Conservation (phyloP, 257 asterid species). For the Cruciata laevipes region DNA sequence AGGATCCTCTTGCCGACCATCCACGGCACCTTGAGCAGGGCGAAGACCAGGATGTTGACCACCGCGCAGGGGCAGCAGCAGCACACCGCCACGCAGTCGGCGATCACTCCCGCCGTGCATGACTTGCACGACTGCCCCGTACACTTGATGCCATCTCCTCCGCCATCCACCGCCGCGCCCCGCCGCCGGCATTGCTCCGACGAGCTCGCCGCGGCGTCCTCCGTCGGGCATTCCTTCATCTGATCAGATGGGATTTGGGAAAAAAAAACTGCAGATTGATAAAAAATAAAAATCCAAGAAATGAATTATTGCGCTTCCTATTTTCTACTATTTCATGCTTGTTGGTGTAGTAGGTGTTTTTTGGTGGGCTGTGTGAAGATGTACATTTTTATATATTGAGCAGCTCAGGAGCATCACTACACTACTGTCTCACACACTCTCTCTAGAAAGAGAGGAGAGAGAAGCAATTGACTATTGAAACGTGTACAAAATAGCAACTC, state of each 20-base stretch:
- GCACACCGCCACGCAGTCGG: conserved; percentile 94
- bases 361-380: neutral
- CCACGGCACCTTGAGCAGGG: conserved; percentile 74
- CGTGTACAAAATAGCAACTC: neutral
- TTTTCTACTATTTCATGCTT: conserved; percentile 3
- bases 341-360: neutral
- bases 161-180: conserved; percentile 29
- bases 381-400: conserved; percentile 1
- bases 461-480: neutral
- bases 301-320: neutral
- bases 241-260: neutral
- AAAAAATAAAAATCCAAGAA: neutral
- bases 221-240: conserved; percentile 25
- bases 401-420: neutral
- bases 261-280: conserved; percentile 8
- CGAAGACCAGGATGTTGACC: conserved; percentile 54
- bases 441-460: neutral
- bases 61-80: conserved; percentile 97
- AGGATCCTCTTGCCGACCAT: conserved; percentile 60
- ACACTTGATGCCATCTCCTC: conserved; percentile 38
- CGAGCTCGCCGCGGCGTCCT: conserved; percentile 2
- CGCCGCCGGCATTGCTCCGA: neutral
- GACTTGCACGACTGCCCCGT: conserved; percentile 71
- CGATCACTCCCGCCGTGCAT: conserved; percentile 80
- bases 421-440: conserved; percentile 6